Percentiles rank a stretch among this genome's conserved stretches.
Conservation (phyloP, 306 rosid genomes). For the Lathyrus aphaca region DNA sequence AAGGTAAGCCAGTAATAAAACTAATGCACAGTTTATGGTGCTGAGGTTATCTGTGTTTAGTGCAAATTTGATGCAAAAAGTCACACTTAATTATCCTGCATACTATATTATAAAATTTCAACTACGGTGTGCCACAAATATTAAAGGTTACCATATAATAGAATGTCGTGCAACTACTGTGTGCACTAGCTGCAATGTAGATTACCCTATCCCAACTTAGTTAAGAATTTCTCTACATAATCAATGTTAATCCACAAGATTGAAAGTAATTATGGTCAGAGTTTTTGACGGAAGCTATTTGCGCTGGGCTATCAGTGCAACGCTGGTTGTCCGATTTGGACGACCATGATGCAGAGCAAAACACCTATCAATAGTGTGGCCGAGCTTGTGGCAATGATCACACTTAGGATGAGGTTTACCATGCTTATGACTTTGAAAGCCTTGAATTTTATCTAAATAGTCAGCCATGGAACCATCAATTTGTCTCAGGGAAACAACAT, state of each 20-base stretch:
- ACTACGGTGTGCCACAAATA: background rate
- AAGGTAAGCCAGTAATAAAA: constrained; percentile 59
- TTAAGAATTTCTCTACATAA: no score
- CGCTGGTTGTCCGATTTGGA: background rate
- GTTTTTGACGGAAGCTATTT: background rate
- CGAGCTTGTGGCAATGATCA: background rate
- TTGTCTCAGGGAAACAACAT: background rate
- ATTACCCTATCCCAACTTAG: no score
- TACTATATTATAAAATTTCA: constrained; percentile 1
- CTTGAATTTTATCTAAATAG: background rate
- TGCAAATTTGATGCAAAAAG: constrained; percentile 32
- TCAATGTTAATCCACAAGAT: background rate
- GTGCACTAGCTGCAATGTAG: no score
- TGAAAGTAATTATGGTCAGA: background rate
- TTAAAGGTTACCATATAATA: background rate
- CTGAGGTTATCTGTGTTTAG: constrained; percentile 25
- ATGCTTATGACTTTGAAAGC: background rate
- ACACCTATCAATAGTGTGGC: background rate
- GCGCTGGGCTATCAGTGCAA: background rate
- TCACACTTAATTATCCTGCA: background rate
- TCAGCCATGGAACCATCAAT: background rate
- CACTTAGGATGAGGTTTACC: background rate
- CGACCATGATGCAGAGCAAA: constrained; percentile 1
- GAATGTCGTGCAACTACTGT: no score
- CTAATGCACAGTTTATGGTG: constrained; percentile 16